Evolutionary conservation across 768 basidiomycete species (phyloP).

Genomic region (Brasilioporus rufonigricans): DNA sequence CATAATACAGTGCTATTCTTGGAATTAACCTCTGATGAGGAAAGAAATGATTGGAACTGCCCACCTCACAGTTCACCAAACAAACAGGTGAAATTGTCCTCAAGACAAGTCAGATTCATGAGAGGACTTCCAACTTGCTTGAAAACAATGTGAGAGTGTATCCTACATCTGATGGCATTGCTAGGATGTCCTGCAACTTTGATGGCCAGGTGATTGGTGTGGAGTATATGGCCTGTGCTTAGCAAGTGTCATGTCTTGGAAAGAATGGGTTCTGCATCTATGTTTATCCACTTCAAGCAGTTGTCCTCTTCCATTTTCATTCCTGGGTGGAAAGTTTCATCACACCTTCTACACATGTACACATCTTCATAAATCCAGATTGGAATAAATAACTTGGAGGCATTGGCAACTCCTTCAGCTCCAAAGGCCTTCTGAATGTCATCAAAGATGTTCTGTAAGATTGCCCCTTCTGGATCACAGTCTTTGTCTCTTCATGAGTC

Average conservation of each 20-base stretch:
- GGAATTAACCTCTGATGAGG: too few species aligned
- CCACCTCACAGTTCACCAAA: too few species aligned
- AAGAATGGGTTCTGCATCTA: neutral
- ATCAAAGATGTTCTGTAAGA: neutral
- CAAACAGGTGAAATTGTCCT: too few species aligned
- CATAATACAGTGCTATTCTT: too few species aligned
- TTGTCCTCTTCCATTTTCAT: too few species aligned
- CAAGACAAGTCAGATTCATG: too few species aligned
- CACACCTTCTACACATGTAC: neutral
- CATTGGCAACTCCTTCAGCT: neutral
- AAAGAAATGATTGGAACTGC: too few species aligned
- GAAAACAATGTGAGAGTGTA: neutral
- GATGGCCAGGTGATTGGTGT: too few species aligned
- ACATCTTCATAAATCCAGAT: neutral
- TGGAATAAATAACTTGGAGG: neutral
- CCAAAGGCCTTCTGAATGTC: neutral
- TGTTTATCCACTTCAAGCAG: neutral
- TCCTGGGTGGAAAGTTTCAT: neutral
- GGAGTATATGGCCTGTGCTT: neutral
- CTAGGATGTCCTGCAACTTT: neutral
- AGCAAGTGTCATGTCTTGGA: neutral
- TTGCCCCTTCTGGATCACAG: neutral
- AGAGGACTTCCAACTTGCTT: neutral
- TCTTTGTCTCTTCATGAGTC: neutral
- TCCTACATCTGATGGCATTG: neutral